Evolutionary conservation across 306 rosid species (phyloP).

Genomic region (Rubus parviflorus): DNA sequence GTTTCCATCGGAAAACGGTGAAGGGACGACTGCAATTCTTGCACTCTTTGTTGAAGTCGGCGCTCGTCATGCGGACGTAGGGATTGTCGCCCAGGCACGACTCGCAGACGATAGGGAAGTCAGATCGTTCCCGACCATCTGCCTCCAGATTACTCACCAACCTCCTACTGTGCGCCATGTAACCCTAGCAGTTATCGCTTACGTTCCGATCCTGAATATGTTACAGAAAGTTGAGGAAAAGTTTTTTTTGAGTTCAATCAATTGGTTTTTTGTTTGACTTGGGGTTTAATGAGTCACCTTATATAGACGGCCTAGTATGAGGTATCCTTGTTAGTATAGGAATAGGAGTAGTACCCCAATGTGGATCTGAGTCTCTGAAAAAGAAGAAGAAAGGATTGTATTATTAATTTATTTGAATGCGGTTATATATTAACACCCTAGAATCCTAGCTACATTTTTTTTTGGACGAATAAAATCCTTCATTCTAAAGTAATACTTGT

Average conservation of each 20-base stretch:
- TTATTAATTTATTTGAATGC: no score
- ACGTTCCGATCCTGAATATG: no score
- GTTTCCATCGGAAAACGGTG: constrained; percentile 91
- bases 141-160: not conserved
- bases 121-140: not conserved
- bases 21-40: constrained; percentile 86
- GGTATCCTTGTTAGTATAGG: not conserved
- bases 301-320: not conserved
- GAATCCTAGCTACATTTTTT: no score
- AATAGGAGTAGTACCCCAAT: not conserved
- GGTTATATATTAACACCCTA: no score
- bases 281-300: not conserved
- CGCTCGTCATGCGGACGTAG: constrained; percentile 39
- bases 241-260: no score
- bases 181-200: not conserved
- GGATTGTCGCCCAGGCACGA: not conserved
- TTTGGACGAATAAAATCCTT: no score
- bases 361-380: no score
- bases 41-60: constrained; percentile 84
- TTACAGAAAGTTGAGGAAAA: no score
- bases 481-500: no score
- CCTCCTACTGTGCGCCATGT: not conserved
- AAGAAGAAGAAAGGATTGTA: no score
- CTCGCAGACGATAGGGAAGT: not conserved
- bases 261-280: no score